Conservation (phyloP, 305 asterid genomes). For the Rubia balearica region DNA sequence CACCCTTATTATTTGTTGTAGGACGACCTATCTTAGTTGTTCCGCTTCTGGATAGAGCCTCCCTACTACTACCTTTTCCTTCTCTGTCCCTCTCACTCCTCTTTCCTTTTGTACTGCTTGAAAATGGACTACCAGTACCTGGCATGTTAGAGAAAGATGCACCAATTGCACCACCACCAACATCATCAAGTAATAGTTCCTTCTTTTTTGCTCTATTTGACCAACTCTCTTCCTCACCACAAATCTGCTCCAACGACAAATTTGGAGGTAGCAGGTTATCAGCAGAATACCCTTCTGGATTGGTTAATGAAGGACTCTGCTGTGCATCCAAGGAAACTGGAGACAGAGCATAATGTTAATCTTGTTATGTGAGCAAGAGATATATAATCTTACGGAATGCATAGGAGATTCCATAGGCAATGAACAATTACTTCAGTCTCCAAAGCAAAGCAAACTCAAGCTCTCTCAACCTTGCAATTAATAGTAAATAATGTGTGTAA, state of each 20-base stretch:
- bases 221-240: constrained; percentile 48
- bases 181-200: constrained; percentile 67
- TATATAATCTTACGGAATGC: constrained; percentile 6
- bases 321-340: constrained; percentile 56
- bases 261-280: constrained; percentile 37
- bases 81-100: constrained; percentile 92
- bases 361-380: constrained; percentile 15
- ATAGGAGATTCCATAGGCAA: constrained; percentile 3
- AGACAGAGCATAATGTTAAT: constrained; percentile 16
- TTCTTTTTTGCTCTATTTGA: constrained; percentile 56
- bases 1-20: constrained; percentile 58
- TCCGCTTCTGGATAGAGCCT: constrained; percentile 57
- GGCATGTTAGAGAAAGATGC: constrained; percentile 36
- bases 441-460: not conserved
- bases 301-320: constrained; percentile 55
- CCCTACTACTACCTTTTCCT: constrained; percentile 73
- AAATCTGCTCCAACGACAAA: constrained; percentile 43
- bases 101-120: constrained; percentile 83
- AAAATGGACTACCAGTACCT: constrained; percentile 58
- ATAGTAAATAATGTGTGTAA: not conserved
- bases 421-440: not conserved
- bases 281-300: constrained; percentile 48
- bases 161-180: constrained; percentile 44
- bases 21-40: constrained; percentile 60
- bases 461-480: not conserved